phyloP scores from a whole-genome alignment of 176 grass and related monocot species.

The Hsuehochloa calcarea region DNA sequence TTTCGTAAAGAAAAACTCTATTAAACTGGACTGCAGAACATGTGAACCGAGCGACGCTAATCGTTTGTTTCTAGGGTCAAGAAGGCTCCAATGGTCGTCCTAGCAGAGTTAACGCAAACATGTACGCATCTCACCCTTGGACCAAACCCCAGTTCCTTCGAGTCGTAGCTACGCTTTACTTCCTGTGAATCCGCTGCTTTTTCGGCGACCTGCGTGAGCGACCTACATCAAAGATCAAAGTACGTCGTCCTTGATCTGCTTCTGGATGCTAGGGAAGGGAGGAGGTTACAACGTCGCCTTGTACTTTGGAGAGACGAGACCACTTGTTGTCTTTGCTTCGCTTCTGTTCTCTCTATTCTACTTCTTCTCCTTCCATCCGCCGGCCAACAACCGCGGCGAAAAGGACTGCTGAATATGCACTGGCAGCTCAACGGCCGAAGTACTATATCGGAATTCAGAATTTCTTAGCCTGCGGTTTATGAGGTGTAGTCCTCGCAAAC shows the following conservation, averaged over 20 bases:
- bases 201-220: background rate
- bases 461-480: background rate
- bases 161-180: background rate
- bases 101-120: background rate
- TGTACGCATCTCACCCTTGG: background rate
- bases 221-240: background rate
- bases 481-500: background rate
- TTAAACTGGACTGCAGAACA: too few species aligned
- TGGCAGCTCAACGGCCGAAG: background rate
- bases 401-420: background rate
- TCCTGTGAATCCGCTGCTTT: background rate
- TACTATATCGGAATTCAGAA: background rate
- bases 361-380: background rate
- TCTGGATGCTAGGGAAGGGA: background rate
- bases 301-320: background rate
- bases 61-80: background rate
- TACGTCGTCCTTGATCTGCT: background rate
- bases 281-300: constrained; percentile 21
- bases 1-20: too few species aligned
- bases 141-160: background rate
- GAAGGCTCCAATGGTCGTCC: background rate
- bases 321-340: background rate
- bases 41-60: too few species aligned
- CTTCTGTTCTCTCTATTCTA: background rate
- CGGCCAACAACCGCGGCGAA: background rate